Percentiles rank a stretch among this genome's conserved stretches.
These are phyloP conservation scores for Sphagnum contortum DNA, from an alignment of 225 moss, liverwort and hornwort genomes.

Conservation along the genomic window DNA sequence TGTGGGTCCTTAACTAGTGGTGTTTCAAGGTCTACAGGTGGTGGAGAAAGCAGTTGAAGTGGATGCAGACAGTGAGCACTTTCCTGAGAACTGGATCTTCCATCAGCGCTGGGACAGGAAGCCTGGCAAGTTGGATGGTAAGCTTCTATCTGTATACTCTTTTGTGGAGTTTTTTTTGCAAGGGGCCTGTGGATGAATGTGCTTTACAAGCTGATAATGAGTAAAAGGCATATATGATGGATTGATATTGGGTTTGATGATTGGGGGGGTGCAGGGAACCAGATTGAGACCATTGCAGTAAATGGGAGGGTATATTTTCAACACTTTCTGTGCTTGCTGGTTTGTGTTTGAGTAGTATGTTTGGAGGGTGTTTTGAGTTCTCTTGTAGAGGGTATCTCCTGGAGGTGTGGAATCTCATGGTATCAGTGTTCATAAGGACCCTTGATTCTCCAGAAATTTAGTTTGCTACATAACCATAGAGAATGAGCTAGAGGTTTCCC, in stretches of 20 bases:
- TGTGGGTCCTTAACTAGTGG: too few relatives aligned
- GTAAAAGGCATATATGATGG: background rate
- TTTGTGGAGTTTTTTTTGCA: background rate
- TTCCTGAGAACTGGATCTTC: constrained; percentile 55
- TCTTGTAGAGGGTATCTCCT: too few relatives aligned
- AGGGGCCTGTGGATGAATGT: background rate
- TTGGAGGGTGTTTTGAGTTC: too few relatives aligned
- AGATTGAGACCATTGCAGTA: constrained; percentile 40
- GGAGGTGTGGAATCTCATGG: too few relatives aligned
- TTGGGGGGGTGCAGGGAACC: constrained; percentile 31
- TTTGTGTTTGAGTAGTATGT: background rate
- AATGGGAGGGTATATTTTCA: constrained; percentile 36
- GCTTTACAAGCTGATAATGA: background rate
- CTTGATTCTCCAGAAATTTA: too few relatives aligned
- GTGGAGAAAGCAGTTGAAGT: constrained; percentile 46
- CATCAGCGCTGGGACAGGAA: constrained; percentile 69
- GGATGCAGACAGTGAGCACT: constrained; percentile 57
- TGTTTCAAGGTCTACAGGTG: constrained; percentile 23
- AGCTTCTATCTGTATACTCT: background rate
- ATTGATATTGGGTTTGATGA: background rate
- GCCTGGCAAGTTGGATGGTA: constrained; percentile 57
- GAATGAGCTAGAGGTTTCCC: too few relatives aligned
- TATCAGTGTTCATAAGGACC: too few relatives aligned
- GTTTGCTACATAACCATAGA: too few relatives aligned
- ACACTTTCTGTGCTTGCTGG: background rate